Evolutionary conservation across 2,329 filamentous ascomycete species (phyloP), one percentile per base, ranked within the genome.

Genomic region (Seiridium unicorne): DNA sequence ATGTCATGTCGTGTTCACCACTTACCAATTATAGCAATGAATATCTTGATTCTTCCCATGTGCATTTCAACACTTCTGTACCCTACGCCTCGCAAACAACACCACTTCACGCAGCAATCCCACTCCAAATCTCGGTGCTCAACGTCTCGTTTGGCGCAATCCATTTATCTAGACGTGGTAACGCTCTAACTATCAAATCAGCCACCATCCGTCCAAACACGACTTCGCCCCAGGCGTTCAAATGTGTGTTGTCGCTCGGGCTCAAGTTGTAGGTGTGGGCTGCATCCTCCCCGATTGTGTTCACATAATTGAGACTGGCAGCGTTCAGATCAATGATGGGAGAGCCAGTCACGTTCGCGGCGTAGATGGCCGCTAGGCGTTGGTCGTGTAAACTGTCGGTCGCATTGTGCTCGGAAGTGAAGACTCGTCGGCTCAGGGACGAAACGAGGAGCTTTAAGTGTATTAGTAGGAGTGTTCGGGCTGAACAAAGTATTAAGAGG

Each of bases 191-290:
- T 31, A 82, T 65, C 3, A 88, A 70, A 61, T 85, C 81, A 2
- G 79, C 80, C 26, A 87, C 81, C 68, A 88, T 76, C 44, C 83
- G 77, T 0, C 83, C 80, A 72, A 88, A 88, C 0, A 88, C 82
- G 1, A 78, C 73, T 35, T 76, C 79, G 0, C 85, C 85, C 60
- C 76, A 73, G 2, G 69, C 66, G 66, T 86, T 87, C 36, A 88
- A 65, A 71, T 89, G 86, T 1, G 85, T 88, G 51, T 74, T 72
- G 66, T 89, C 86, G 49, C 68, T 72, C 4, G 66, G 68, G 26
- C 65, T 64, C 32, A 77, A 66, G 61, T 86, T 82, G 51, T 85
- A 85, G 46, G 66, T 73, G 38, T 75, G 73, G 0, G 80, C 77
- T 5, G 78, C 77, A 0, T 69, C 64, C 40, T 77, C 72, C 0